Conservation (phyloP, 306 rosid genomes). For the Astragalus glycyphyllos region DNA sequence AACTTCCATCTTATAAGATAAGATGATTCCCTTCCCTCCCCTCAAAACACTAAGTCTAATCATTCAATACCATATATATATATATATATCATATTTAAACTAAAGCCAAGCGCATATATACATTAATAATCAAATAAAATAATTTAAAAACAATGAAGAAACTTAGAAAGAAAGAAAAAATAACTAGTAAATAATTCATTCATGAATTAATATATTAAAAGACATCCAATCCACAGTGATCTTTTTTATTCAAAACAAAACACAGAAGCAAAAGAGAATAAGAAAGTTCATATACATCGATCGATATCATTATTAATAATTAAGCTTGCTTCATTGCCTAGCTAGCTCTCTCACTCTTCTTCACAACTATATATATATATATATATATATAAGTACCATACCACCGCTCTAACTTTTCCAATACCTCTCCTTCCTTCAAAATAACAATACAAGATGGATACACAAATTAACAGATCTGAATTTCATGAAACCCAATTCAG, state of each 20-base stretch:
- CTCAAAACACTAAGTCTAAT: constrained; percentile 41
- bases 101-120: constrained; percentile 31
- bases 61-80: constrained; percentile 46
- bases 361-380: constrained; percentile 43
- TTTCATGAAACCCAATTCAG: constrained; percentile 30
- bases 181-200: constrained; percentile 36
- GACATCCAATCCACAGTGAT: constrained; percentile 39
- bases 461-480: background rate
- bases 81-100: background rate
- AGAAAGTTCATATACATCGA: constrained; percentile 48
- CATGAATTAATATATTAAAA: constrained; percentile 35
- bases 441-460: constrained; percentile 22
- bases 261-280: constrained; percentile 41
- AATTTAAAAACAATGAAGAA: constrained; percentile 27
- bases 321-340: constrained; percentile 32
- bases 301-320: constrained; percentile 7
- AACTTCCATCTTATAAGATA: background rate
- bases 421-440: constrained; percentile 45
- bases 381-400: too few relatives aligned
- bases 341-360: constrained; percentile 40
- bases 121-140: constrained; percentile 26
- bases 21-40: constrained; percentile 5
- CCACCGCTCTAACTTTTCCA: constrained; percentile 15
- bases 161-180: background rate
- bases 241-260: constrained; percentile 59